Base-by-base conservation (phyloP, 2,329 filamentous ascomycete genomes). In the Pseudopyricularia cyperi region DNA sequence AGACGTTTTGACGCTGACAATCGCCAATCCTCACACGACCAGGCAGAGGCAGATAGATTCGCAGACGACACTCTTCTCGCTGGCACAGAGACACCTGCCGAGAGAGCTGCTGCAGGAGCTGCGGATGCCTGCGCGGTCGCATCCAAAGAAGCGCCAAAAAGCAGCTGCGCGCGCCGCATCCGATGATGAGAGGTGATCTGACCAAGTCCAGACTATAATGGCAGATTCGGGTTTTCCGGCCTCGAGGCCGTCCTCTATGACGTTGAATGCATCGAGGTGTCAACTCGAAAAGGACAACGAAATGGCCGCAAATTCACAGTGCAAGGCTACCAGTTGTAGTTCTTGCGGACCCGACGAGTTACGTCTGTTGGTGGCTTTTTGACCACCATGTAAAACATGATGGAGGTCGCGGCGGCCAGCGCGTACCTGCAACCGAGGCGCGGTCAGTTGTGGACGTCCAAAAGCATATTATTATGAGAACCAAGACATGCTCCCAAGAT, bases 301-400 rank as follows among this genome's bases (percentile, higher is more conserved):
- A 42, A 19, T 19, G 19, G 37, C 17, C 37, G n/a, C 11, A 19
- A 3, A 24, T 19, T n/a, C 37, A 15, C 19, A 42, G 37, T 19
- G 37, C 22, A 4, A 42, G 60, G 68, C 65, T 76, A 88, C 85
- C 87, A 89, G 55, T 83, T 78, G 62, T 79, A 83, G 63, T 83
- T 89, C 66, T 87, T 80, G 53, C 86, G 80, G 54, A 95, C 81
- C 56, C 88, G 81, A 56, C 83, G 80, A 51, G 83, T 69, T 48
- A 87, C 73, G 59, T 87, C 82, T 26, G 83, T 81, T 9, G 88
- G 76, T 14, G 89, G 89, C 68, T 91, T 95, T 67, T 87, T 89
- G 55, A 95, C 72, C 35, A 98, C 82, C 87, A 97, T 90, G 78
- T 85, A 95, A 63, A 98, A 74, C 93, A 98, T 98, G 63, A 98